A percentile compares a stretch with the other conserved stretches of the same genome.
Evolutionary conservation across 1,139 yeast genomes (phyloP).

Genomic region (Debaryomyces coudertii): DNA sequence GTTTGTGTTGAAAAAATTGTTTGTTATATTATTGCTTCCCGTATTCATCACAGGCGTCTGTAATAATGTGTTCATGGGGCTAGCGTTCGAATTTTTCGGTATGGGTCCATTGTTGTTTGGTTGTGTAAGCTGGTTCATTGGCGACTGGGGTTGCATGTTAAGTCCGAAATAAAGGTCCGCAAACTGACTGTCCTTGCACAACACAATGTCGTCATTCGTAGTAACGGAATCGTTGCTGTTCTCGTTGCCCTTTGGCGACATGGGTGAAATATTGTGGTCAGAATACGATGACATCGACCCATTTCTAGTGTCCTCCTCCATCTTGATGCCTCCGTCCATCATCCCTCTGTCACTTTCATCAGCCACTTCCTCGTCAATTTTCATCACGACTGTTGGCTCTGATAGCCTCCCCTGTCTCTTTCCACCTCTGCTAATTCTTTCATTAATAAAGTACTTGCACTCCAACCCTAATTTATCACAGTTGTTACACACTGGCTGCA

Average conservation of each 20-base stretch:
- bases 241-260: conserved; percentile 9
- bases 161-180: conserved; percentile 9
- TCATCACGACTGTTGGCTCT: background rate
- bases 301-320: background rate
- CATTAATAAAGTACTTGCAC: conserved; percentile 61
- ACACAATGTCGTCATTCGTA: conserved; percentile 8
- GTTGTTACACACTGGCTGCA: conserved; percentile 50
- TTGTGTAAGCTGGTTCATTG: conserved; percentile 1
- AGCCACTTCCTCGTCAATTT: background rate
- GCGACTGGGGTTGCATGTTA: conserved; percentile 3
- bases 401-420: conserved; percentile 27
- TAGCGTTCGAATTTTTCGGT: conserved; percentile 1
- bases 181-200: conserved; percentile 8
- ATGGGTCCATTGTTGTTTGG: background rate
- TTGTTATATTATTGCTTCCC: conserved; percentile 37
- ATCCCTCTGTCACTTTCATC: background rate
- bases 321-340: too few relatives aligned
- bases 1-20: conserved; percentile 35
- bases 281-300: conserved; percentile 10
- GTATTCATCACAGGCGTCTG: conserved; percentile 39
- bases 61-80: conserved; percentile 22
- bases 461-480: conserved; percentile 47
- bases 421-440: conserved; percentile 54
- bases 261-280: conserved; percentile 9
- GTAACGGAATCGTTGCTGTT: conserved; percentile 9